Evolutionary conservation across 2,329 filamentous ascomycete species (phyloP), one percentile per base, ranked within the genome.

Genomic region (Coniochaeta sp.): DNA sequence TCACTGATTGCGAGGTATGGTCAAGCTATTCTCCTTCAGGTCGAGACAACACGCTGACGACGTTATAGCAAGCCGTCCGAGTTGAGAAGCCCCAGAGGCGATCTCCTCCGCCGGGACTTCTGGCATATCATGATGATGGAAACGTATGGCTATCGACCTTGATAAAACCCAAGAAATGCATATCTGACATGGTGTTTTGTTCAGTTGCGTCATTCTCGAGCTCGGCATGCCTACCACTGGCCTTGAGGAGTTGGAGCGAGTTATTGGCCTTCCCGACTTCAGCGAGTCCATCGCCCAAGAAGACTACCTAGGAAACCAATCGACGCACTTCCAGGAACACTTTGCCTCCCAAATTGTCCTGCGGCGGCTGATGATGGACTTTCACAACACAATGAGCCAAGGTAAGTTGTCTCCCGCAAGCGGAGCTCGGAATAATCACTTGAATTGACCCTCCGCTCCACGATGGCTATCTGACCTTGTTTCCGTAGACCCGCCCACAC

Each of bases 261-360:
- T 75, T n/a, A 77, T 87, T 4, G 79, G 81, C 16, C 72, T 86
- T 28, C 83, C 84, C 3, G 77, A 77, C 60, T 85, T 85, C 64
- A 77, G 75, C 58, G 74, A 74, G 2, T 72, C 75, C 1, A 77
- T 78, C 30, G 76, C 73, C n/a, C 74, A 78, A 38, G 75, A 77
- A 17, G 79, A 82, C 63, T 75, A 78, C 60, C 66, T 76, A 14
- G 74, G 72, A 22, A 80, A 82, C 62, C 78, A 83, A 62, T 70
- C 74, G 10, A 79, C 81, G 1, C 78, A 84, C 61, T 83, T 81
- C 60, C 79, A 83, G 62, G 80, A 84, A 61, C 78, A 87, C 64
- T 86, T 85, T 67, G 77, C 81, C 2, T 84, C 84, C 0, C 83
- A 86, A 65, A 81, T 87, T 54, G 80, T 82, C 12, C 73, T 87